Conservation (phyloP, 176 grass and related monocot species). For the Musa acuminata region DNA sequence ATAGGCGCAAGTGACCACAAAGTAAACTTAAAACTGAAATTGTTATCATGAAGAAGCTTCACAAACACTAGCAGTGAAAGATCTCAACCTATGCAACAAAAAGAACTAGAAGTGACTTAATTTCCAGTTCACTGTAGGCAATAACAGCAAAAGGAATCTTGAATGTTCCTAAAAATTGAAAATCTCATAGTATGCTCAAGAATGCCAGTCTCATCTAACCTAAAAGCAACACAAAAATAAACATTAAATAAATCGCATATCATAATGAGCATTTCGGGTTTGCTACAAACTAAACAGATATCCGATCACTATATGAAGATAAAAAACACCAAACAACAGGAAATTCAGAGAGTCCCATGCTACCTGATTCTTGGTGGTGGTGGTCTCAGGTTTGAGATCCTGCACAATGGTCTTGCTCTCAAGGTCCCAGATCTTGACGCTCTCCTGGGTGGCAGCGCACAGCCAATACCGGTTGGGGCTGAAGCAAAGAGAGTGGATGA, state of each 20-base stretch:
- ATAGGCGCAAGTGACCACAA: too few relatives aligned
- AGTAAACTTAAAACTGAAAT: too few relatives aligned
- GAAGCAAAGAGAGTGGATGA: neutral
- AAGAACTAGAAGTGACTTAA: too few relatives aligned
- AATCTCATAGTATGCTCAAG: too few relatives aligned
- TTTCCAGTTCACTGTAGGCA: neutral
- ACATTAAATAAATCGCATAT: neutral
- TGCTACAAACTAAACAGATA: neutral
- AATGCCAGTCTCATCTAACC: neutral
- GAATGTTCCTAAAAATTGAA: too few relatives aligned
- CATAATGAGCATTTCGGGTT: too few relatives aligned
- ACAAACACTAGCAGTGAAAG: too few relatives aligned
- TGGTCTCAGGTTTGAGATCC: constrained; percentile 2
- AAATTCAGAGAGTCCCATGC: neutral
- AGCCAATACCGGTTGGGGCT: neutral
- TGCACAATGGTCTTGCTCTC: neutral
- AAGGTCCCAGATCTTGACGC: neutral
- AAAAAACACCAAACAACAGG: neutral
- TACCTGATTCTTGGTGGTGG: constrained; percentile 1
- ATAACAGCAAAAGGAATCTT: neutral
- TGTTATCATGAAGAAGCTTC: too few relatives aligned
- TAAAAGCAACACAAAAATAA: neutral
- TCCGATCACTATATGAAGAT: neutral
- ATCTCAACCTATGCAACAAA: too few relatives aligned
- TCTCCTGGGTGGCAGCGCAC: neutral